These are phyloP conservation scores for Ceratobasidium sp. DNA, from an alignment of 1,284 basidiomycete species.

Conservation along the genomic window DNA sequence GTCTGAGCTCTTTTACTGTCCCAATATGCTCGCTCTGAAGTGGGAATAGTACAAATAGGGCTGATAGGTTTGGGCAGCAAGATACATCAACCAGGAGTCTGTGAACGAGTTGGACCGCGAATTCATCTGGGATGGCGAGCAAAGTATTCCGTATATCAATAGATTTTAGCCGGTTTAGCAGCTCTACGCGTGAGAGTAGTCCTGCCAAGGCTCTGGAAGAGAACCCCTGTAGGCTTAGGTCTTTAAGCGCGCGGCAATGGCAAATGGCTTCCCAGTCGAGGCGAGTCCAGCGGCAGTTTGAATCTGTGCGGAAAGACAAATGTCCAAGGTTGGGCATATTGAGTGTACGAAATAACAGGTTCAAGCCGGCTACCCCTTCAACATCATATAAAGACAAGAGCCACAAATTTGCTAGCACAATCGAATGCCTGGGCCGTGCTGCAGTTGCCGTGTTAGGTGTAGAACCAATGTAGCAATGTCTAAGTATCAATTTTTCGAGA, in stretches of 20 bases:
- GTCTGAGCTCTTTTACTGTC: background rate
- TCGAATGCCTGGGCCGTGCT: background rate
- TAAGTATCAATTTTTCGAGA: background rate
- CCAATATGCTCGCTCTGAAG: background rate
- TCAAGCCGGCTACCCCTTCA: background rate
- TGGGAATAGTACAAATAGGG: background rate
- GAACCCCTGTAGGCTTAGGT: background rate
- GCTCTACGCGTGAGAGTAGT: background rate
- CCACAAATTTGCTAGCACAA: background rate
- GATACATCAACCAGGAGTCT: background rate
- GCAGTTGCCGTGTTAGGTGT: background rate
- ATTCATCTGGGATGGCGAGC: background rate
- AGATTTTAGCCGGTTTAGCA: background rate
- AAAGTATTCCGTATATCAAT: no score
- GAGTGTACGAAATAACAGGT: background rate
- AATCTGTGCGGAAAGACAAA: background rate
- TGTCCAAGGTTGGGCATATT: background rate
- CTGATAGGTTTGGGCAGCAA: background rate
- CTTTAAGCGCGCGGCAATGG: background rate
- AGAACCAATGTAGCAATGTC: background rate
- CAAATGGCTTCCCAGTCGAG: slow-evolving; percentile 3
- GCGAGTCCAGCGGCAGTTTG: background rate
- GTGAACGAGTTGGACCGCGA: background rate
- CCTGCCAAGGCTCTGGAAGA: background rate
- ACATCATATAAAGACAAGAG: background rate